Conservation (phyloP, 78 protist species). For the Parvularia atlantis region DNA sequence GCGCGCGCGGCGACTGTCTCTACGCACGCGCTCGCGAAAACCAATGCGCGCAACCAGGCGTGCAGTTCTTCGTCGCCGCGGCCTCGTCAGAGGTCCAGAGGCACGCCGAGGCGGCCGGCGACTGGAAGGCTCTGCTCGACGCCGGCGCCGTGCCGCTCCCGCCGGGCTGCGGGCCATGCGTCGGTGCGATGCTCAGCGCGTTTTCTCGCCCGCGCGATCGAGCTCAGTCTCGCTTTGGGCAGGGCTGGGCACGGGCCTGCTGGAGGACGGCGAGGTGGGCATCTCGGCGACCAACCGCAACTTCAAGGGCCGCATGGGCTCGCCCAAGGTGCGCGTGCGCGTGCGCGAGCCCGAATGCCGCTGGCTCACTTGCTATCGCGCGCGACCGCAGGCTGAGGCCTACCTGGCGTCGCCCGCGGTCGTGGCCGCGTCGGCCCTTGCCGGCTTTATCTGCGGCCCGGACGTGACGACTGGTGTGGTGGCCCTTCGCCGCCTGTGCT, state of each 20-base stretch:
- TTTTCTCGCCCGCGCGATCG: too few species aligned
- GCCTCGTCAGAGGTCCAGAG: constrained; percentile 44
- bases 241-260: constrained; percentile 24
- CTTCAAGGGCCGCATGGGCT: constrained; percentile 67
- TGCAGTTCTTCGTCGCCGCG: constrained; percentile 50
- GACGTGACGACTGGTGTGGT: not conserved
- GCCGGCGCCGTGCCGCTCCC: constrained; percentile 56
- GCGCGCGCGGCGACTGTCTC: not conserved
- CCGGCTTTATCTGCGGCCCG: constrained; percentile 33
- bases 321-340: constrained; percentile 11
- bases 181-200: too few species aligned
- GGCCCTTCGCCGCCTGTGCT: too few species aligned
- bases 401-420: constrained; percentile 68
- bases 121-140: constrained; percentile 41
- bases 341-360: too few species aligned
- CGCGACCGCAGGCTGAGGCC: not conserved
- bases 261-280: constrained; percentile 64
- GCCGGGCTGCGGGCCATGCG: constrained; percentile 68
- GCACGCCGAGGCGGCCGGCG: constrained; percentile 23
- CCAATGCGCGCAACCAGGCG: constrained; percentile 1
- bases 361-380: not conserved
- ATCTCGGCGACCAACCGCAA: constrained; percentile 68
- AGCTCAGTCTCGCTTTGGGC: too few species aligned
- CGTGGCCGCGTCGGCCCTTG: constrained; percentile 51
- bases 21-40: not conserved